Percentiles rank a stretch among this genome's conserved stretches.
These are phyloP conservation scores for Ceratobasidium papillatum DNA, from an alignment of 1,284 basidiomycete species.

Conservation along the genomic window DNA sequence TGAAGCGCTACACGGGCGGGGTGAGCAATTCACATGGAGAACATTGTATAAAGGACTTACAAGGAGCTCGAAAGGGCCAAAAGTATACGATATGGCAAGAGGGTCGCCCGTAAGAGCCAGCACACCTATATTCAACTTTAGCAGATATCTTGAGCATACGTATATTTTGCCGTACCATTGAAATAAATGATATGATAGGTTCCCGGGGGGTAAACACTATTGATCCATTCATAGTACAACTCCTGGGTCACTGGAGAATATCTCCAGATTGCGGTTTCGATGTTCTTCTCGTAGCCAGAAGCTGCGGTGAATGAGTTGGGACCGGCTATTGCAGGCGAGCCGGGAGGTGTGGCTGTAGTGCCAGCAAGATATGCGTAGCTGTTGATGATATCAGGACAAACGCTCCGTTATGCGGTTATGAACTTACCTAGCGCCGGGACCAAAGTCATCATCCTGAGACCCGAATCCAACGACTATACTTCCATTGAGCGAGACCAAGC, in stretches of 20 bases:
- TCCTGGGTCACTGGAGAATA: conserved; percentile 1
- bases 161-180: too few species aligned
- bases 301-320: background rate
- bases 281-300: background rate
- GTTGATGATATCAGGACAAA: background rate
- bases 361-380: conserved; percentile 3
- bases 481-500: background rate
- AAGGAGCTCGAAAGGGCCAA: background rate
- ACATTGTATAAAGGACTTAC: background rate
- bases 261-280: conserved; percentile 5
- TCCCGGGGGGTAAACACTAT: too few species aligned
- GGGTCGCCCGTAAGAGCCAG: background rate
- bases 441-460: background rate
- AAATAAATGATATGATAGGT: too few species aligned
- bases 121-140: background rate
- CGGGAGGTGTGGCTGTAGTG: background rate
- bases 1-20: background rate
- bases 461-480: background rate
- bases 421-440: background rate
- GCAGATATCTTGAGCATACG: too few species aligned
- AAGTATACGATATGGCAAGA: background rate
- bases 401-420: background rate
- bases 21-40: background rate
- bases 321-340: background rate
- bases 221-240: conserved; percentile 27